These are phyloP conservation scores for Hemisphaericaspora xylofermentans DNA, from an alignment of 1,139 yeast species.

Conservation along the genomic window DNA sequence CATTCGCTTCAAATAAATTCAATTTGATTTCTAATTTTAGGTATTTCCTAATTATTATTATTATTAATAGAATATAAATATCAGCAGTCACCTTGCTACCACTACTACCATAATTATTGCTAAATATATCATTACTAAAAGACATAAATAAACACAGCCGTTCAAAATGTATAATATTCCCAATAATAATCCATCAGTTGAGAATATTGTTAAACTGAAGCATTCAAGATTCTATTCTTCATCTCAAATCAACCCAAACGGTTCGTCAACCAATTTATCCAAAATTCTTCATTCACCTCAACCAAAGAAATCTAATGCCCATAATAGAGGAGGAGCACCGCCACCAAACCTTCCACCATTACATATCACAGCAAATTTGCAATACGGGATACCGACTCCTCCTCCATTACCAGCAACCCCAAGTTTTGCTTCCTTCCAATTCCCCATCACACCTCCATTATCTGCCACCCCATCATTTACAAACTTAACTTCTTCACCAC, in stretches of 20 bases:
- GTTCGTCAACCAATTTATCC: conserved; percentile 30
- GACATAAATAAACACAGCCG: neutral
- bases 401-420: conserved; percentile 3
- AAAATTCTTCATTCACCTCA: conserved; percentile 15
- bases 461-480: conserved; percentile 12
- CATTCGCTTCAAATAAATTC: too few species aligned
- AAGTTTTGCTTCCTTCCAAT: conserved; percentile 1
- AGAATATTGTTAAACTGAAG: conserved; percentile 7
- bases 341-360: conserved; percentile 6
- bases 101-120: too few species aligned
- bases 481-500: neutral
- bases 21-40: too few species aligned
- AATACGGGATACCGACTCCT: neutral
- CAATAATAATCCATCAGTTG: conserved; percentile 9
- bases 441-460: conserved; percentile 9
- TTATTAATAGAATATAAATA: too few species aligned
- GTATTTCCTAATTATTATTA: too few species aligned
- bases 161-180: neutral
- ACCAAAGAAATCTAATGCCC: conserved; percentile 1
- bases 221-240: conserved; percentile 11
- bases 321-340: neutral
- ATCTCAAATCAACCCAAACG: conserved; percentile 25
- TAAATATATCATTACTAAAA: neutral
- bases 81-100: too few species aligned
- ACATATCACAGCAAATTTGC: conserved; percentile 5